Percentiles rank a stretch among this genome's conserved stretches.
Evolutionary conservation across 768 basidiomycete species (phyloP).

Genomic region (Suillus cothurnatus): DNA sequence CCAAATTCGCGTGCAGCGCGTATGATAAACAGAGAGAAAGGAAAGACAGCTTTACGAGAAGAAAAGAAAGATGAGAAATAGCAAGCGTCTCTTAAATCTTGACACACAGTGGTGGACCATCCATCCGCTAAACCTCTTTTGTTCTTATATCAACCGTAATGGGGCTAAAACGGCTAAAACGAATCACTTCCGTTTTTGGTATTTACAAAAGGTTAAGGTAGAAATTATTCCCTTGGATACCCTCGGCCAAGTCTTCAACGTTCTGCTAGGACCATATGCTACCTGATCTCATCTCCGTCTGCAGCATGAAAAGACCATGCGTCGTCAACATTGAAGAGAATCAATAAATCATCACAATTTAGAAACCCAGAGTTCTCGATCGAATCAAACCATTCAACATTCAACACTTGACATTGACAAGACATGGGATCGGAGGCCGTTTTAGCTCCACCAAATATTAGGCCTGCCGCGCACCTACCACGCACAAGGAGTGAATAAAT

Average conservation of each 20-base stretch:
- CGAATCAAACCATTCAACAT: background rate
- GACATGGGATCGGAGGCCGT: background rate
- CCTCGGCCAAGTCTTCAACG: background rate
- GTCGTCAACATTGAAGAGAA: background rate
- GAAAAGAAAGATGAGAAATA: background rate
- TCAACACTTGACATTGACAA: background rate
- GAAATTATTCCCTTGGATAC: background rate
- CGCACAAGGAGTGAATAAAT: background rate
- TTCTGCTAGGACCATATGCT: constrained; percentile 1
- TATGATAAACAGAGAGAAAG: background rate
- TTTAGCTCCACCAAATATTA: background rate
- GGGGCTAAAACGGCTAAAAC: background rate
- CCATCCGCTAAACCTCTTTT: constrained; percentile 2
- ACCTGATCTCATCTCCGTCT: background rate
- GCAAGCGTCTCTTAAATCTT: background rate
- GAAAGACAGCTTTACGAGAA: background rate
- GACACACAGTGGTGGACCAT: background rate
- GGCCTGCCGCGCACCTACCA: background rate
- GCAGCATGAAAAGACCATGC: background rate
- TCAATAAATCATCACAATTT: background rate
- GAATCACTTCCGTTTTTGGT: background rate
- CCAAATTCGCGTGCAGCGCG: background rate
- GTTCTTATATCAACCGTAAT: constrained; percentile 2
- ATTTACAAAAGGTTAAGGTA: background rate
- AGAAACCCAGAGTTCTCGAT: background rate